phyloP scores from a whole-genome alignment of 2,329 filamentous ascomycete species.

The Lachnellula hyalina region DNA sequence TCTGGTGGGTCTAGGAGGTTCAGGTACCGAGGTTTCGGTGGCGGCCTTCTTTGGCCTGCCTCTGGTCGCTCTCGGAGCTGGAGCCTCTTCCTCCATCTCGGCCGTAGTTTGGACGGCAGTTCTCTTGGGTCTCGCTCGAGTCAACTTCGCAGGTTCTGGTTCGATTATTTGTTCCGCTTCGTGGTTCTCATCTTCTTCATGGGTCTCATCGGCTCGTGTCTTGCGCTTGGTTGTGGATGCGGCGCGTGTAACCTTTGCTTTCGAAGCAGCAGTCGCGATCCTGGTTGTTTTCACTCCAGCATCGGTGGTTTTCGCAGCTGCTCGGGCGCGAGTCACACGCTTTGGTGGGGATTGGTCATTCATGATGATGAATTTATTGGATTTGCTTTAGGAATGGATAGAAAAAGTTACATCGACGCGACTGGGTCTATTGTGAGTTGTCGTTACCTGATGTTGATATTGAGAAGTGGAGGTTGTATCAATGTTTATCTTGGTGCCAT shows the following conservation, averaged over 20 bases:
- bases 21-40: constrained; percentile 17
- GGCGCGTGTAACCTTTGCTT: constrained; percentile 32
- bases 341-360: constrained; percentile 51
- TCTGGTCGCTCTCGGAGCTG: constrained; percentile 35
- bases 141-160: constrained; percentile 31
- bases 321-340: constrained; percentile 50
- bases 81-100: constrained; percentile 17
- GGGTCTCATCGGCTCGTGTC: constrained; percentile 47
- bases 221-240: constrained; percentile 46
- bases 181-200: constrained; percentile 41
- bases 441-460: not conserved
- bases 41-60: constrained; percentile 40
- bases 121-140: constrained; percentile 46
- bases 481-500: not conserved
- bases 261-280: constrained; percentile 45
- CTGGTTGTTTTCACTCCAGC: constrained; percentile 39
- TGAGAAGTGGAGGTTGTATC: not conserved
- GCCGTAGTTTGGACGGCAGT: constrained; percentile 23
- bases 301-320: constrained; percentile 37
- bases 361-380: constrained; percentile 35
- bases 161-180: constrained; percentile 23
- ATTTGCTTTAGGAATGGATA: not conserved
- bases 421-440: constrained; percentile 1
- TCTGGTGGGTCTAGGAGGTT: constrained; percentile 18
- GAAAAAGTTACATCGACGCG: constrained; percentile 14